A percentile compares a stretch with the other conserved stretches of the same genome.
phyloP scores from a whole-genome alignment of 805 yeast genomes.

The Candida coleopterorum region DNA sequence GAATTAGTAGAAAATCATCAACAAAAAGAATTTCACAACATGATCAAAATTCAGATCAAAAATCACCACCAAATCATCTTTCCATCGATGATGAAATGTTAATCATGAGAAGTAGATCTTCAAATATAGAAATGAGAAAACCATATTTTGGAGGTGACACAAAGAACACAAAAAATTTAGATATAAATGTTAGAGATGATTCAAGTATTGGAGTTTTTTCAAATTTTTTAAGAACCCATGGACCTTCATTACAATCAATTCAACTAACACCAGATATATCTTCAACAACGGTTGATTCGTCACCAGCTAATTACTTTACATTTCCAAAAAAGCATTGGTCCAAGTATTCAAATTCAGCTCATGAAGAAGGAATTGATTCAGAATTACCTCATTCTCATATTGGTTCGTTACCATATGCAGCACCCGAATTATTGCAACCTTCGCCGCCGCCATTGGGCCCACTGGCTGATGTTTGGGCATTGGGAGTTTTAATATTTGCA shows the following conservation, averaged over 20 bases:
- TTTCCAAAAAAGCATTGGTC: slow-evolving; percentile 2
- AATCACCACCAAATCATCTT: too few relatives aligned
- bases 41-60: neutral
- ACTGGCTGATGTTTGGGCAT: slow-evolving; percentile 84
- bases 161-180: slow-evolving; percentile 16
- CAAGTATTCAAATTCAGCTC: neutral
- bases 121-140: slow-evolving; percentile 26
- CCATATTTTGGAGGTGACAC: slow-evolving; percentile 34
- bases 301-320: neutral
- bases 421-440: slow-evolving; percentile 75
- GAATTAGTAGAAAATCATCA: slow-evolving; percentile 22
- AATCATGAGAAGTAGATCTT: slow-evolving; percentile 30
- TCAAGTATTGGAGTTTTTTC: slow-evolving; percentile 27
- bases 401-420: slow-evolving; percentile 89
- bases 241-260: slow-evolving; percentile 30
- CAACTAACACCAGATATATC: slow-evolving; percentile 22
- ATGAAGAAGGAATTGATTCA: slow-evolving; percentile 24
- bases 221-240: slow-evolving; percentile 21
- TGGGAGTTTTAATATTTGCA: slow-evolving; percentile 74
- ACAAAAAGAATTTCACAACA: neutral
- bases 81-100: slow-evolving; percentile 13
- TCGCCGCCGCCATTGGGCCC: slow-evolving; percentile 60
- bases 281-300: neutral
- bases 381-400: slow-evolving; percentile 62
- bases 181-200: slow-evolving; percentile 22